Evolutionary conservation across 129 eudicot genomes (phyloP).

Genomic region (Deinandra increscens): DNA sequence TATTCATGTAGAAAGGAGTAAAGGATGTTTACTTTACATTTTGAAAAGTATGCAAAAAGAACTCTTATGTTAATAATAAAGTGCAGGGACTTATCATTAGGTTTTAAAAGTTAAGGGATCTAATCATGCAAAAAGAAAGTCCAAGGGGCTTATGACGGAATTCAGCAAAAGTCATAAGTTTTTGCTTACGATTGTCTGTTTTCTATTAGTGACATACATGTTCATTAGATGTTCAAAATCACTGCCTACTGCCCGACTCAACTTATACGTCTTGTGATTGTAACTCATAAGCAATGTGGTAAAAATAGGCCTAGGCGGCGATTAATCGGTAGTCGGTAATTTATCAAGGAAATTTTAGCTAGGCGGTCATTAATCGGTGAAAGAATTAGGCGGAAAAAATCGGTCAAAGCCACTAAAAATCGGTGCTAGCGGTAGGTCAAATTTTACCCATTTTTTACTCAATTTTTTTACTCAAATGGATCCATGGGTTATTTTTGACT

Average conservation of each 20-base stretch:
- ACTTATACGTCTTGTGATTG: slow-evolving; percentile 2
- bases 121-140: neutral
- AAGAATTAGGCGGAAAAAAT: no score
- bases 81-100: neutral
- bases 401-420: no score
- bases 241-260: neutral
- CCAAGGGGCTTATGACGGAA: neutral
- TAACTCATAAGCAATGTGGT: neutral
- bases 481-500: no score
- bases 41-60: neutral
- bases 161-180: neutral
- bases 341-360: no score
- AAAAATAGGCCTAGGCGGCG: no score
- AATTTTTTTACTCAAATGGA: no score
- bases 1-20: neutral
- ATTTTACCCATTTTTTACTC: no score
- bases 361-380: no score
- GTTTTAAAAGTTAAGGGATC: no score
- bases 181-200: neutral
- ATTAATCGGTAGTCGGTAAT: no score
- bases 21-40: neutral
- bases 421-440: no score
- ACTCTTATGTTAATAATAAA: neutral
- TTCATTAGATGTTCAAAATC: slow-evolving; percentile 1
- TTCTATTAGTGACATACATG: neutral